Evolutionary conservation across 2,329 filamentous ascomycete species (phyloP).

Genomic region (Colletotrichum cereale): DNA sequence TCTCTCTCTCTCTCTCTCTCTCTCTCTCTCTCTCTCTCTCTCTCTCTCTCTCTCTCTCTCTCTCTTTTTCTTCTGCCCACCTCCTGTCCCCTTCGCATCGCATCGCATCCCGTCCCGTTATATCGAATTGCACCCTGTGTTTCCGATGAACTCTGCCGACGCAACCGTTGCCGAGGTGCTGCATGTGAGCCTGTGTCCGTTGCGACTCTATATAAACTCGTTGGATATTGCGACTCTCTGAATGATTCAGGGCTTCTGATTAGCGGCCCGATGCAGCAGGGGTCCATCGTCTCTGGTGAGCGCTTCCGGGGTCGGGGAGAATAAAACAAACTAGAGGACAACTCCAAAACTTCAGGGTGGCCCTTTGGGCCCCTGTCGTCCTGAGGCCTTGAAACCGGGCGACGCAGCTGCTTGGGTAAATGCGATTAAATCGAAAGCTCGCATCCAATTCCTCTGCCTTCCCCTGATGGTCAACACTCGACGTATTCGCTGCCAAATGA

Average conservation of each 20-base stretch:
- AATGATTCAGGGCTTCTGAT: not conserved
- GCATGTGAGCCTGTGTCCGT: not conserved
- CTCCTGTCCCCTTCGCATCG: conserved; percentile 1
- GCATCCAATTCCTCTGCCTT: not conserved
- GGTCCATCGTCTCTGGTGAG: not conserved
- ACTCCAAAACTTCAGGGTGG: not conserved
- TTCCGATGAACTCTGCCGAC: conserved; percentile 25
- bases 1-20: conserved; percentile 21
- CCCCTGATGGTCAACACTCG: conserved; percentile 6
- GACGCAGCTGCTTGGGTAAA: not conserved
- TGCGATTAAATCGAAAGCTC: not conserved
- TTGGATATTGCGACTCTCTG: not conserved
- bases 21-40: no score
- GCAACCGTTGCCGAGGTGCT: conserved; percentile 22
- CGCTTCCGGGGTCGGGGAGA: not conserved
- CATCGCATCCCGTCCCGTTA: conserved; percentile 1
- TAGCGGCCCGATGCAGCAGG: conserved; percentile 18
- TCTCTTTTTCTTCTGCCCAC: conserved; percentile 12
- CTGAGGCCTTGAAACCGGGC: conserved; percentile 1
- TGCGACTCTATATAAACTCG: not conserved
- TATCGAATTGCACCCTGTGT: conserved; percentile 6
- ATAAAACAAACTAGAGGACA: not conserved
- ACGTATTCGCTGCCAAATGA: not conserved
- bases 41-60: conserved; percentile 23
- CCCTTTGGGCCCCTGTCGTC: not conserved